A percentile compares a stretch with the other conserved stretches of the same genome.
phyloP scores from a whole-genome alignment of 2,329 filamentous ascomycete species.

The Ilyonectria destructans region DNA sequence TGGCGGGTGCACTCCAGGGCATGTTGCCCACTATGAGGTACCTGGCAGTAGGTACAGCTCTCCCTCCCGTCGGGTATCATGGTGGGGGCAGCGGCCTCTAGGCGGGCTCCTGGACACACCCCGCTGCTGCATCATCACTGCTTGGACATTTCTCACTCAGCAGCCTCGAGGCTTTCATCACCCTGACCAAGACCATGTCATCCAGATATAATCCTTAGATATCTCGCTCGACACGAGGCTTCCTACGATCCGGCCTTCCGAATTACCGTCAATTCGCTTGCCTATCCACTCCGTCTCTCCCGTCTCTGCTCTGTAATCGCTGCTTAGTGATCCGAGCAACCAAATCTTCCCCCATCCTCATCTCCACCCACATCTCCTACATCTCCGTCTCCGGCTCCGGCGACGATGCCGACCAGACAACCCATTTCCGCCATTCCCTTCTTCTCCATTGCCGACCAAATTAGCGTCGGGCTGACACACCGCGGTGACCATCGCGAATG shows the following conservation, averaged over 20 bases:
- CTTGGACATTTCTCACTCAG: slow-evolving; percentile 30
- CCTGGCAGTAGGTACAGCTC: neutral
- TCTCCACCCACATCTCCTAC: slow-evolving; percentile 5
- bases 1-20: neutral
- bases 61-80: neutral
- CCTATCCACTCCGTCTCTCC: neutral
- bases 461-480: slow-evolving; percentile 23
- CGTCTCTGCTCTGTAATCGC: neutral
- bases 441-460: neutral
- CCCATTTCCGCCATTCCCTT: slow-evolving; percentile 9
- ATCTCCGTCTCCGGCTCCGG: slow-evolving; percentile 8
- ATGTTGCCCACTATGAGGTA: neutral
- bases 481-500: slow-evolving; percentile 27
- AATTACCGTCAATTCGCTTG: neutral
- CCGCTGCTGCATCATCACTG: neutral
- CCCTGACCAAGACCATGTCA: slow-evolving; percentile 24
- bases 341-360: neutral
- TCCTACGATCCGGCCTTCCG: neutral
- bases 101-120: too few relatives aligned
- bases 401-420: slow-evolving; percentile 18
- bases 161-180: slow-evolving; percentile 11
- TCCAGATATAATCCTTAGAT: neutral
- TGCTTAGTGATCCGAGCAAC: neutral
- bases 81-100: neutral
- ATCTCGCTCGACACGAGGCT: neutral